These are phyloP conservation scores for Hippophae rhamnoides DNA, from an alignment of 306 rosid genomes.

Conservation along the genomic window DNA sequence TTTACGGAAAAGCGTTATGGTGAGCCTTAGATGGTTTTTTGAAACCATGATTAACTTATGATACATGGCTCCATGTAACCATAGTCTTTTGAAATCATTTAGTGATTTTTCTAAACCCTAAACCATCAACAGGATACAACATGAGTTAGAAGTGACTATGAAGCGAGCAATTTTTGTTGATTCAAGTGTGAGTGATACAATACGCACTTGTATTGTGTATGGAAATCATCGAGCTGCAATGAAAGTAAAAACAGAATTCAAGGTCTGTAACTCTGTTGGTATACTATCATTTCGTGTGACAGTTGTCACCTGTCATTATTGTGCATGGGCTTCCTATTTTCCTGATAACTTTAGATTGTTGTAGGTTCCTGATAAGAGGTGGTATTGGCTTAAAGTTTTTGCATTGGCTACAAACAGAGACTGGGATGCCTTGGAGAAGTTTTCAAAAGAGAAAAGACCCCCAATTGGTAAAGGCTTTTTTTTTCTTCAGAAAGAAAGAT, in stretches of 20 bases:
- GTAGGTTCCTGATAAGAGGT: slow-evolving; percentile 97
- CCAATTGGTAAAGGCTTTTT: slow-evolving; percentile 55
- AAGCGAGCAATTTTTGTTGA: slow-evolving; percentile 98
- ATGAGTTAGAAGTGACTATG: slow-evolving; percentile 78
- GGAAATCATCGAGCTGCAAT: slow-evolving; percentile 91
- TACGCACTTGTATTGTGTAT: slow-evolving; percentile 92
- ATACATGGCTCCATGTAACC: neutral
- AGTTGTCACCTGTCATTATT: too few species aligned
- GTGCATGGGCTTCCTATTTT: too few species aligned
- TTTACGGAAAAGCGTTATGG: too few species aligned
- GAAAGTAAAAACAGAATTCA: slow-evolving; percentile 88
- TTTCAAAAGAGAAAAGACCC: slow-evolving; percentile 89
- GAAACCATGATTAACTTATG: too few species aligned
- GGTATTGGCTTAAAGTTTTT: slow-evolving; percentile 99
- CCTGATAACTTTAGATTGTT: neutral
- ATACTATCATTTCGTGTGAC: too few species aligned
- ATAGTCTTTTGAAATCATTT: neutral
- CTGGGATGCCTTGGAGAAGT: slow-evolving; percentile 83
- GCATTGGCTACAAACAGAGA: slow-evolving; percentile 93
- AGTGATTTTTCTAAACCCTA: too few species aligned
- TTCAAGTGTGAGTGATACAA: slow-evolving; percentile 90
- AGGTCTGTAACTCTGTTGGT: slow-evolving; percentile 39
- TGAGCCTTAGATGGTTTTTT: too few species aligned
- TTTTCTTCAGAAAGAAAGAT: neutral
- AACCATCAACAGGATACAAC: slow-evolving; percentile 52